Base-by-base conservation (phyloP, 257 asterid species). In the Henckelia pumila region DNA sequence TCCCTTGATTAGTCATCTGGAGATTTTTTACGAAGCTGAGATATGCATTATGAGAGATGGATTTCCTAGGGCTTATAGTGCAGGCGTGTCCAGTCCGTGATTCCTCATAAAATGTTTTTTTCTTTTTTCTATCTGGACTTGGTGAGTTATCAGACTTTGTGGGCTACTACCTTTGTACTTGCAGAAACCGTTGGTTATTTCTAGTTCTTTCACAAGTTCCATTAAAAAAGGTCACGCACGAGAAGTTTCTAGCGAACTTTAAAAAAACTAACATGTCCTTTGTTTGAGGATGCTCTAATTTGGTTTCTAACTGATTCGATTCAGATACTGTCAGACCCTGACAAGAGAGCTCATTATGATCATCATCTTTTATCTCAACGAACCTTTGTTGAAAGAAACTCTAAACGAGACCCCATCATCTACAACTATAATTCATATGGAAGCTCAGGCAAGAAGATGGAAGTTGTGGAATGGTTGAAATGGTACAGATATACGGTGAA, bases 381-480 rank as follows among this genome's bases (percentile, higher is more conserved):
- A 77, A 60, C 64, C 70, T 67, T 76, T 64, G 61, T 56, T 14
- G 80, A 82, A 53, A 73, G 62, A 69, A 78, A 55, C 74, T 58
- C 82, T 22, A 78, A 77, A 62, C 82, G 75, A 69, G 88, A 78
- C 56, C 66, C 87, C 10, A 64, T 59, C 53, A 72, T 75, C 66
- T 88, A 86, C 82, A 79, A 63, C 44, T 86, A 86, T 61, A 79
- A 73, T 67, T 71, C 84, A 22, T 68, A 65, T 57, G 73, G 64
- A 57, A 71, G 69, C 47, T 73, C 83, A 16, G 76, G 61, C 67
- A 83, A 73, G 75, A 77, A 82, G 77, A 85, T 85, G 95, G 98
- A 93, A 77, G 97, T 88, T 58, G 99, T 90, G 67, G 99, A 93
- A 67, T 88, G 96, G 97, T 77, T 93, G 68, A 91, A 74, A 82